Percentiles rank a stretch among this genome's conserved stretches.
Conservation (phyloP, 768 basidiomycete species). For the Boletus vermiculosoides region DNA sequence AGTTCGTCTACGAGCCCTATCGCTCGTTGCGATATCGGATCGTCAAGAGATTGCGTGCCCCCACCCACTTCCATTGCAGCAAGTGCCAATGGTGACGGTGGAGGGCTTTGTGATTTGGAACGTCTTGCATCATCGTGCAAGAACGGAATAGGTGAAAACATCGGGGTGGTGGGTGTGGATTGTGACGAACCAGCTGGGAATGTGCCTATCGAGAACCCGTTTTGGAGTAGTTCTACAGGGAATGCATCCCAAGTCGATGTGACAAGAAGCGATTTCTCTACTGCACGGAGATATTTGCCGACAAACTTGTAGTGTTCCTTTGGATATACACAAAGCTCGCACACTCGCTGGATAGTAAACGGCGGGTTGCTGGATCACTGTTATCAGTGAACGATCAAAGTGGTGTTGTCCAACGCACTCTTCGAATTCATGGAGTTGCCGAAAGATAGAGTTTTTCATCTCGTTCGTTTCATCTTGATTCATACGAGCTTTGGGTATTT, state of each 20-base stretch:
- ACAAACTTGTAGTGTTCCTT: slow-evolving; percentile 69
- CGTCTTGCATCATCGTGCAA: slow-evolving; percentile 79
- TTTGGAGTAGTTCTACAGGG: slow-evolving; percentile 41
- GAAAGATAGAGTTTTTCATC: slow-evolving; percentile 55
- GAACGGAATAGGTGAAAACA: slow-evolving; percentile 88
- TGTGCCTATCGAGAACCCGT: slow-evolving; percentile 28
- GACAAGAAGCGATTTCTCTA: slow-evolving; percentile 80
- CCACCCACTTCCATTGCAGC: slow-evolving; percentile 35
- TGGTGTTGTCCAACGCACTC: slow-evolving; percentile 45
- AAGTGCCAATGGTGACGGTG: slow-evolving; percentile 68
- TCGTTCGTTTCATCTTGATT: slow-evolving; percentile 57
- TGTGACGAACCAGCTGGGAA: slow-evolving; percentile 47
- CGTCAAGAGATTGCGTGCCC: slow-evolving; percentile 38
- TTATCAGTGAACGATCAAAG: slow-evolving; percentile 6
- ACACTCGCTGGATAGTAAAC: slow-evolving; percentile 88
- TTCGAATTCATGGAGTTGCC: slow-evolving; percentile 72
- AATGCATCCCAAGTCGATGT: slow-evolving; percentile 79
- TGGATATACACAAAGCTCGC: slow-evolving; percentile 74
- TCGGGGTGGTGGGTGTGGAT: slow-evolving; percentile 69
- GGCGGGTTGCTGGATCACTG: slow-evolving; percentile 51
- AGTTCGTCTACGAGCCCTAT: slow-evolving; percentile 83
- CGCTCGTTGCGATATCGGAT: slow-evolving; percentile 42
- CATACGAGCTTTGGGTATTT: slow-evolving; percentile 59
- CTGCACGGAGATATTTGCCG: slow-evolving; percentile 86
- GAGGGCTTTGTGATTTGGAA: slow-evolving; percentile 76